phyloP scores from a whole-genome alignment of 2,329 filamentous ascomycete species.

The Phyllosticta citribraziliensis region DNA sequence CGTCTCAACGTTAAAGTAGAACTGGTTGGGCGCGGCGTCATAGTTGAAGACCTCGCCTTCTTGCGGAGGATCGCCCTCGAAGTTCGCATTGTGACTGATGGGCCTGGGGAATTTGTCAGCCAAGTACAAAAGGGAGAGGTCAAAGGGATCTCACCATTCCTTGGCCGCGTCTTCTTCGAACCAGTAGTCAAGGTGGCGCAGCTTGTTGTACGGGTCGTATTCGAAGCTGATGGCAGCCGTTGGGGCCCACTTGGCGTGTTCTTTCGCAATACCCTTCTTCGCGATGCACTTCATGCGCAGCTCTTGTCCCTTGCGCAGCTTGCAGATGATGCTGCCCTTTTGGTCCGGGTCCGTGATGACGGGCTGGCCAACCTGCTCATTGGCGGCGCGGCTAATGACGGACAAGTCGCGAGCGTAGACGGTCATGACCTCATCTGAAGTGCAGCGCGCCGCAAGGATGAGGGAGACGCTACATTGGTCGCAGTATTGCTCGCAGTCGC shows the following conservation, averaged over 20 bases:
- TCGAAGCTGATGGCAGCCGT: constrained; percentile 90
- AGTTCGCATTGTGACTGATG: constrained; percentile 66
- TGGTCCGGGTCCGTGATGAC: constrained; percentile 76
- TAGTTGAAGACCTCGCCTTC: constrained; percentile 87
- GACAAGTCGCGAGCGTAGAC: constrained; percentile 87
- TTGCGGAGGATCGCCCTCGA: constrained; percentile 63
- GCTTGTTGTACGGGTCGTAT: constrained; percentile 95
- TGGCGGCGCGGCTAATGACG: constrained; percentile 58
- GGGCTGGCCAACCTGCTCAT: constrained; percentile 67
- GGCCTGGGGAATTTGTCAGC: constrained; percentile 46
- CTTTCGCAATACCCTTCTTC: constrained; percentile 97
- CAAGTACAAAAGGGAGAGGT: neutral
- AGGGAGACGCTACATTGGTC: constrained; percentile 82
- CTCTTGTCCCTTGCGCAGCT: constrained; percentile 82
- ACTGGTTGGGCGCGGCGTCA: constrained; percentile 70
- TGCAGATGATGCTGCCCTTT: constrained; percentile 77
- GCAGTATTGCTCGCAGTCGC: constrained; percentile 93
- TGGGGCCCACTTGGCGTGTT: constrained; percentile 96
- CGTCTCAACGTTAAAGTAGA: constrained; percentile 91
- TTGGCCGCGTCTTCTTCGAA: constrained; percentile 73
- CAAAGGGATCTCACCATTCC: constrained; percentile 61
- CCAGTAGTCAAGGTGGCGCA: constrained; percentile 88
- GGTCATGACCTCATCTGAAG: constrained; percentile 77
- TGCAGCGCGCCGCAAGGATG: constrained; percentile 76
- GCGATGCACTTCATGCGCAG: constrained; percentile 84